Evolutionary conservation across 176 grass and related monocot genomes (phyloP).

Genomic region (Saccharum spontaneum): DNA sequence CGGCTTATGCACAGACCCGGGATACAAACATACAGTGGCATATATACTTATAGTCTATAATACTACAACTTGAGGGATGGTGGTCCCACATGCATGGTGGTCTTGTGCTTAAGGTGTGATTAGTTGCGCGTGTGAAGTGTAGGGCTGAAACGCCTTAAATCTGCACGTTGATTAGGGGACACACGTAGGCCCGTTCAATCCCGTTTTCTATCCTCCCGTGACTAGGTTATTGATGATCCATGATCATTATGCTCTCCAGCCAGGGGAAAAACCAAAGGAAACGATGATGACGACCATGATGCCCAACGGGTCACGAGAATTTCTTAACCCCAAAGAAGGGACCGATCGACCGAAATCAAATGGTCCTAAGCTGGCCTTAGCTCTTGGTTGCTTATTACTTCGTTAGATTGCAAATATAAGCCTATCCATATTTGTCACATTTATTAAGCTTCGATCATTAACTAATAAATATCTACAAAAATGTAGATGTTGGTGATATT

Average conservation of each 20-base stretch:
- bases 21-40: not conserved
- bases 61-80: not conserved
- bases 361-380: not conserved
- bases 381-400: not conserved
- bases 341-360: not conserved
- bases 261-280: not conserved
- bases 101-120: conserved; percentile 16
- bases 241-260: not conserved
- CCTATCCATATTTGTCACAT: too few species aligned
- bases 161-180: not conserved
- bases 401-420: too few species aligned
- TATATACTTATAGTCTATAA: not conserved
- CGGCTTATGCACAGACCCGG: not conserved
- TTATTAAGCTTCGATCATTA: too few species aligned
- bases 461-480: too few species aligned
- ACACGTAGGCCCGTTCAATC: conserved; percentile 25
- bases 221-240: conserved; percentile 12
- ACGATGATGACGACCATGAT: conserved; percentile 17
- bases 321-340: not conserved
- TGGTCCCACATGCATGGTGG: conserved; percentile 14
- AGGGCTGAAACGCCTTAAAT: not conserved
- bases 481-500: too few species aligned
- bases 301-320: not conserved
- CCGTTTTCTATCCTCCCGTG: not conserved
- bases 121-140: conserved; percentile 31